Conservation (phyloP, 441 rosid genomes). For the Theobroma grandiflorum region DNA sequence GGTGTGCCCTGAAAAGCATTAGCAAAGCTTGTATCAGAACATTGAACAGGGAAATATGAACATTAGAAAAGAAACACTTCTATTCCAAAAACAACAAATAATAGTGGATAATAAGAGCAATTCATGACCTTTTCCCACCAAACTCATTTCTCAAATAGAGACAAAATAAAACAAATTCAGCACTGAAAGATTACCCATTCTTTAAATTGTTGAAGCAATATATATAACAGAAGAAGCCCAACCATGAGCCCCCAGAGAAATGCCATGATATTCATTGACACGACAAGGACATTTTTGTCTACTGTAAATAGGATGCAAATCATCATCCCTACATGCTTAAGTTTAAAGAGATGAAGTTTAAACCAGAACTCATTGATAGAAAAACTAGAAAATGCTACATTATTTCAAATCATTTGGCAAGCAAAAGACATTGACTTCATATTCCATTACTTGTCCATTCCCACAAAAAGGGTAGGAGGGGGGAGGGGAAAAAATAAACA, state of each 20-base stretch:
- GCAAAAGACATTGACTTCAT: background rate
- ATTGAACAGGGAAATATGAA: conserved; percentile 25
- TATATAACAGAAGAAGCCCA: conserved; percentile 1
- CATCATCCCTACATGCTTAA: conserved; percentile 12
- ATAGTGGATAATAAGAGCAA: conserved; percentile 3
- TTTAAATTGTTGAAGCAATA: background rate
- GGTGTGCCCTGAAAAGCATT: conserved; percentile 74
- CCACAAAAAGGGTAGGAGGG: background rate
- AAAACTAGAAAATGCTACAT: conserved; percentile 1
- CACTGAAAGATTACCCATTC: background rate
- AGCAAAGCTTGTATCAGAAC: conserved; percentile 40
- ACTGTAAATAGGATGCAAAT: conserved; percentile 6
- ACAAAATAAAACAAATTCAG: conserved; percentile 3
- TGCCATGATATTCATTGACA: background rate
- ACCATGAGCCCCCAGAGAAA: background rate
- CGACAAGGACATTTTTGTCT: background rate
- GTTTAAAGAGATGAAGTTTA: conserved; percentile 14
- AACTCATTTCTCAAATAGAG: background rate
- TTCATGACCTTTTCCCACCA: conserved; percentile 11
- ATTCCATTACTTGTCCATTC: background rate
- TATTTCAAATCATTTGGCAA: background rate
- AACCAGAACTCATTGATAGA: background rate
- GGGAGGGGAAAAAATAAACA: background rate
- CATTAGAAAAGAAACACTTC: conserved; percentile 8
- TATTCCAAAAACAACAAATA: conserved; percentile 19